Evolutionary conservation across 495 filamentous ascomycete species (phyloP), one percentile per base, ranked within the genome.

Genomic region (Daldinia caldariorum): DNA sequence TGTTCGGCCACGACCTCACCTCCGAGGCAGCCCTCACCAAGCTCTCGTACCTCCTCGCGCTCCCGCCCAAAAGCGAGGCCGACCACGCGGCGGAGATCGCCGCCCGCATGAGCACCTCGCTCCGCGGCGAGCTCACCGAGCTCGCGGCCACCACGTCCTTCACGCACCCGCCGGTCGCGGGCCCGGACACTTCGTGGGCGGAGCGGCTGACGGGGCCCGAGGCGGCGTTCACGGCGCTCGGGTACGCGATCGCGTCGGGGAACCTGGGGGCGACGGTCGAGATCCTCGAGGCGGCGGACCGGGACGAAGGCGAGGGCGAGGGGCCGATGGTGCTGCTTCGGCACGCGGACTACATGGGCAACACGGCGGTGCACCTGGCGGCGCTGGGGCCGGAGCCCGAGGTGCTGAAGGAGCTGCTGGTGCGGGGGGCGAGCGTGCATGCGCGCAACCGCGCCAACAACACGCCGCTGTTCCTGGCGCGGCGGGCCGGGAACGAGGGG

Each of bases 21-120:
- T 91, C 92, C 13, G 95, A 99, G 80, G 94, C 92, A 13, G 95
- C 95, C 0, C 83, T 98, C 66, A 97, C 95, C 0, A 99, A 99
- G 80, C 84, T 99, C 10, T 92, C 92, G 1, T 97, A 94, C 74
- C 85, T 97, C 1, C 86, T 99, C 7, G 92, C 93, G 2, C 76
- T 84, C 1, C 90, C 9, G 32, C 53, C 16, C 32, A 10, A 8
- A 9, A 32, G 53, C 32, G 53, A 37, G 16, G 85, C 82, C 4
- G 76, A 89, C n/a, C 81, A 83, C 0, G 83, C 88, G 22, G 79
- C 84, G 14, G 87, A 91, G 6, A 87, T 97, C 6, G 83, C 87
- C 0, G 77, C 81, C 50, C 83, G 87, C 65, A 97, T 97, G 94
- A 86, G 89, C 22, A 76, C 84, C 7, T 90, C 90, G 0, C 78